Conservation (phyloP, 2,329 filamentous ascomycete genomes). For the Aschersonia sp. region DNA sequence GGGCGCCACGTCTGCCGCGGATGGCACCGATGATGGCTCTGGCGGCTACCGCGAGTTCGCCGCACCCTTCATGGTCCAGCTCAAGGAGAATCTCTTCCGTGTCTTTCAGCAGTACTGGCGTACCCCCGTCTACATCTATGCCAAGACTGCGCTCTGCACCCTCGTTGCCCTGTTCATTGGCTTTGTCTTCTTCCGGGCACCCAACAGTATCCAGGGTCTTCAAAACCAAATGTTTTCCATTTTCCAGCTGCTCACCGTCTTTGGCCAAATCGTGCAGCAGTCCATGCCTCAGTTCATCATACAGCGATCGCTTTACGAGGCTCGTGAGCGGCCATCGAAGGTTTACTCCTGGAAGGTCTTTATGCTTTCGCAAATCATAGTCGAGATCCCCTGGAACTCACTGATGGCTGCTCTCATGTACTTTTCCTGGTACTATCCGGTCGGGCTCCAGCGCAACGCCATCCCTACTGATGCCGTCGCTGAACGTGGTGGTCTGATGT, state of each 20-base stretch:
- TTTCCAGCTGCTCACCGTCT: slow-evolving; percentile 72
- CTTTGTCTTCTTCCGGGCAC: slow-evolving; percentile 63
- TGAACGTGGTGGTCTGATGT: slow-evolving; percentile 65
- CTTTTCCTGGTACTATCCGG: slow-evolving; percentile 74
- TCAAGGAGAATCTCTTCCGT: slow-evolving; percentile 52
- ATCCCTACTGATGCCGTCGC: slow-evolving; percentile 41
- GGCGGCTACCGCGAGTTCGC: slow-evolving; percentile 62
- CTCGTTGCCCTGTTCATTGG: slow-evolving; percentile 62
- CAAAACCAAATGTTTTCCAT: slow-evolving; percentile 80
- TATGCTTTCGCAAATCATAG: slow-evolving; percentile 68
- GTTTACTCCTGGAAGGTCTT: slow-evolving; percentile 78
- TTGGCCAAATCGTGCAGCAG: slow-evolving; percentile 65
- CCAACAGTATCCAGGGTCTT: slow-evolving; percentile 59
- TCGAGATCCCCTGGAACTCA: slow-evolving; percentile 76
- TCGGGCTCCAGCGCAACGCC: slow-evolving; percentile 63
- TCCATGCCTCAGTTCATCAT: slow-evolving; percentile 79
- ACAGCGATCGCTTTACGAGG: slow-evolving; percentile 70
- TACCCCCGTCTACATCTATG: slow-evolving; percentile 77
- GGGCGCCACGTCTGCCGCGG: slow-evolving; percentile 7
- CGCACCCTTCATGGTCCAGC: slow-evolving; percentile 54
- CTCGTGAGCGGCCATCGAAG: slow-evolving; percentile 71
- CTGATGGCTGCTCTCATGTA: slow-evolving; percentile 65
- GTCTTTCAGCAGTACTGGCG: slow-evolving; percentile 91
- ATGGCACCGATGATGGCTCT: slow-evolving; percentile 18
- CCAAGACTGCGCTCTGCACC: slow-evolving; percentile 56